Base-by-base conservation (phyloP, 2,329 filamentous ascomycete species). In the Dothideomycetes sp. region DNA sequence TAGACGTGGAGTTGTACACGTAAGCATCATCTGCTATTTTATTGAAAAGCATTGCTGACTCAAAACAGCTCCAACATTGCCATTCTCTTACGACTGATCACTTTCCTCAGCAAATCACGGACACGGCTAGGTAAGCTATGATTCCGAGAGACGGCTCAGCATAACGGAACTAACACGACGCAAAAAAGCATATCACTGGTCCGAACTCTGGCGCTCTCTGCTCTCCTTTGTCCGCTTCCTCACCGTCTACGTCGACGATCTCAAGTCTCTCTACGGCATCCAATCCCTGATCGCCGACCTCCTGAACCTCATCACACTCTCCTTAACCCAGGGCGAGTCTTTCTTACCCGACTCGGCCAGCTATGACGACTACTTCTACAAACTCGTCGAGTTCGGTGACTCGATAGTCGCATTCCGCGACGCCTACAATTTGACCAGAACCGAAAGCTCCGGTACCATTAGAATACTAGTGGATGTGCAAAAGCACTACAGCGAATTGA, bases 321-420 rank as follows among this genome's bases (percentile, higher is more conserved):
- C 85, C 2, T 70, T 98, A 6, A 91, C 84, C 2, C 77, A 79
- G 2, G 91, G 91, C 5, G 91, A 96, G 59, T 80, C 83, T 2
- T 96, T 98, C 62, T 71, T 98, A 6, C 91, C 89, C 0, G 84
- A 84, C 20, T 80, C 87, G 1, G 76, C 83, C 13, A 80, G 85
- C 2, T 96, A 96, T 61, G 91, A 98, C 53, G 91, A 98, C 55
- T 71, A 98, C 0, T 96, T 98, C 65, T 98, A 98, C 74, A 98
- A 98, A 64, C 75, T 96, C 2, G 87, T 96, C 18, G 91, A 98
- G 62, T 84, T 82, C 2, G 86, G 88, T 9, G 85, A 94, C 34
- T 74, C 85, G 10, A 72, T 96, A 16, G 67, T 73, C 22, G 86
- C 84, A 55, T 94, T 96, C 64, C 78, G 85, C 28, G 78, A 87